Base-by-base conservation (phyloP, 129 eudicot genomes). In the Helianthus tuberosus region DNA sequence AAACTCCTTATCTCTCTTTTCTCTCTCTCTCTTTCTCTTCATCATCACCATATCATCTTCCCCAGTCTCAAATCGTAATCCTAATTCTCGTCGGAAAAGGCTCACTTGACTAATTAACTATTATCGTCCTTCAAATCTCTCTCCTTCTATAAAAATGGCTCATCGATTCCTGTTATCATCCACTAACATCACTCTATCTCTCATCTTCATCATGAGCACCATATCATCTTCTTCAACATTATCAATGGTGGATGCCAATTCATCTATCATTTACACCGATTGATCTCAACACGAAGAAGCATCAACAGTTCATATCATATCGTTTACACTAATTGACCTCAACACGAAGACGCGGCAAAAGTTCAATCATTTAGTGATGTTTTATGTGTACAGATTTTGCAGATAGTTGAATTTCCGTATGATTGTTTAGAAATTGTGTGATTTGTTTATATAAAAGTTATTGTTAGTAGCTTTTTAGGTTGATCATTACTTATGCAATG, bases 301-400 rank as follows among this genome's bases (percentile, higher is more conserved):
- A 74, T 47, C 88, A n/a, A 48, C 86, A 32, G 89, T 87, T 53
- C 90, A 92, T 81, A 89, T 92, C 39, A 20, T 20, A 20, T 20
- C 23, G 79, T 92, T 62, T 89, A 92, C 76, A 92, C 96, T 11
- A 94, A 92, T 29, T 79, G 74, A 32, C 98, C 96, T 20, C 80
- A 51, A 27, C 75, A 69, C 4, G 86, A 73, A 54, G 93, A 89
- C 17, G 89, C 89, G 3, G 91, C 32, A 27, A 27, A 89, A 69
- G 59, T 77, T 44, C 43, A 54, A 54, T 25, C 61, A 13, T 15
- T 63, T 58, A 39, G 13, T 73, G 13, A 13, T 73, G 69, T 2
- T 47, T 44, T 47, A 50, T 63, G 32, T 0, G 32, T 27, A 27
- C 3, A 27, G 32, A 20, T 27, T 27, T 27, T 27, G 32, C 32